Base-by-base conservation (phyloP, 2,329 filamentous ascomycete species). In the Monilinia fructigena region DNA sequence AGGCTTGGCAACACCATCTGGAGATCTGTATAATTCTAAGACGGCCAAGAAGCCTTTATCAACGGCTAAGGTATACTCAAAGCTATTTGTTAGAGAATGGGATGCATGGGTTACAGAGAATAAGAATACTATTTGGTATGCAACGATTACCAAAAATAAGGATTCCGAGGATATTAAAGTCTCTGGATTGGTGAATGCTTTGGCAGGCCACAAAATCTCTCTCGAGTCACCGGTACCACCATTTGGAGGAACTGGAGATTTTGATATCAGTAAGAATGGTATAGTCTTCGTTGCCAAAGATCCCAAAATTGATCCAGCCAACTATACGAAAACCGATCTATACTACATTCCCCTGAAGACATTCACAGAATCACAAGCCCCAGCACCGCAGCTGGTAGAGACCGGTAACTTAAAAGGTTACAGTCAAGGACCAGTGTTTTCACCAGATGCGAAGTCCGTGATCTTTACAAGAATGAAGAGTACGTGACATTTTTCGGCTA, bases 41-140 rank as follows among this genome's bases (percentile, higher is more conserved):
- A 81, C 82, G 18, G 86, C 85, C 48, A 79, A 84, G 69, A 86
- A 87, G 74, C 80, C 84, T 2, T 78, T 82, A 31, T 88, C 88
- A 26, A 85, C 86, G 4, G 92, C 86, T 38, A 88, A 85, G 72
- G 83, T 92, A 28, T 95, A 95, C 77, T 86, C 86, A 26, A 86
- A 84, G 58, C 84, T 93, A 35, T 95, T 91, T 73, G 90, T 91
- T 38, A 85, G 92, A 18, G 91, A 96, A 74, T 96, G 92, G 92
- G 91, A 96, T 75, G 78, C 83, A n/a, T 96, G 89, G 78, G 81
- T 87, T 35, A 86, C 84, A 0, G 83, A 87, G 55, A 88, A 91
- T 73, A 86, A 84, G 68, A 89, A 88, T 73, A 84, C 89, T 2
- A 82, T 97, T 38, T 95, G 89, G 82, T 90, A 91, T 40, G 88